Base-by-base conservation (phyloP, 108 stramenopile species). In the Nannochloropsis granulata region DNA sequence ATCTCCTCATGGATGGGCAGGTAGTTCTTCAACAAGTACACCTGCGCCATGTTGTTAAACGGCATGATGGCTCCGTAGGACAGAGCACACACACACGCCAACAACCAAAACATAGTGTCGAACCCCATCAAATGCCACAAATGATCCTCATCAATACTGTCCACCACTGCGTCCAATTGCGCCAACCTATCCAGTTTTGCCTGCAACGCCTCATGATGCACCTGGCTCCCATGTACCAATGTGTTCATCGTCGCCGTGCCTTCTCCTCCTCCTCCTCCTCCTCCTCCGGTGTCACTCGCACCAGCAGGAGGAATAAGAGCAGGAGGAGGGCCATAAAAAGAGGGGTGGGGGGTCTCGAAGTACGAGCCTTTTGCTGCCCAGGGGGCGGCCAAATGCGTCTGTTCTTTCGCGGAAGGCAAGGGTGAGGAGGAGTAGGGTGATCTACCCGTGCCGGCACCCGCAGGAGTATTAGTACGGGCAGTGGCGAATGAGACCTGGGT, bases 61-160 rank as follows among this genome's bases (percentile, higher is more conserved):
- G 93, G 93, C 19, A 93, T 24, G 25, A 93, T 88, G 78, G 91
- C 90, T 24, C 93, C 93, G 84, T 94, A 94, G 8, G 92, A 88
- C 9, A 93, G 88, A 16, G 93, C 44, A 85, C 94, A 93, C 25
- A 88, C 91, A 3, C 92, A 21, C 10, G 86, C 78, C 13, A 94
- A 82, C 14, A 93, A 45, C 93, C 93, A 94, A 81, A 93, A 93
- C 25, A 86, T 44, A 0, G 23, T 25, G 44, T 84, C 83, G 87
- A 92, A 91, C 81, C 83, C 79, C 23, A 81, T 25, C 44, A 89
- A 78, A 81, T 89, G 90, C 19, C 79, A 71, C 10, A 92, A 44
- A n/a, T 71, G 43, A 21, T 83, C 43, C 23, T 82, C 43, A 14
- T 84, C n/a, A 23, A n/a, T 43, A 14, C 14, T 44, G 23, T 24